Percentiles rank a stretch among this genome's conserved stretches.
Conservation (phyloP, 345 rosid species). For the Cardamine occulta region DNA sequence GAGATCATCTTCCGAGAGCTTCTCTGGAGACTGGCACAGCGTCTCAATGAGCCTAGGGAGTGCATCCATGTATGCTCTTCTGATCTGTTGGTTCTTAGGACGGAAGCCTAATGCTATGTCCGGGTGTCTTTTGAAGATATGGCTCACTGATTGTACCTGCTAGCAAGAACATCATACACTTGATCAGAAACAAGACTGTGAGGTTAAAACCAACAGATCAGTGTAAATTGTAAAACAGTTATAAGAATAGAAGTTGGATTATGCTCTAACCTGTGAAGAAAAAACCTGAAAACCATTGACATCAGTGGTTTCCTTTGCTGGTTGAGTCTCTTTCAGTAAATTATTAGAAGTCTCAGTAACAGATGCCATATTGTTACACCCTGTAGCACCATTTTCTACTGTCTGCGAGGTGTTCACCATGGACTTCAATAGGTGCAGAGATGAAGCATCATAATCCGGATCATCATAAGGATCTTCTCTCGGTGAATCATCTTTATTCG, state of each 20-base stretch:
- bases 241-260: too few species aligned
- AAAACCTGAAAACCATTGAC: too few species aligned
- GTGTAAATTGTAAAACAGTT: too few species aligned
- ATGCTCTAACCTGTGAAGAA: too few species aligned
- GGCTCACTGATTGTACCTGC: too few species aligned
- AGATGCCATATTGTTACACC: background rate
- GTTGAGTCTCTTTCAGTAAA: background rate
- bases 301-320: background rate
- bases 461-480: background rate
- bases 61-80: background rate
- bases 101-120: too few species aligned
- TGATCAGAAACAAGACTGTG: too few species aligned
- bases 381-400: background rate
- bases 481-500: background rate
- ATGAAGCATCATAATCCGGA: background rate
- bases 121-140: too few species aligned
- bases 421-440: background rate
- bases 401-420: background rate
- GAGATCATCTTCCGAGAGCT: background rate
- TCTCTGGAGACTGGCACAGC: constrained; percentile 8
- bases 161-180: too few species aligned
- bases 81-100: too few species aligned
- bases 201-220: too few species aligned
- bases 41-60: background rate
- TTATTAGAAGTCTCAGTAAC: background rate